phyloP scores from a whole-genome alignment of 495 filamentous ascomycete species.

The Lasiosphaeris hirsuta region DNA sequence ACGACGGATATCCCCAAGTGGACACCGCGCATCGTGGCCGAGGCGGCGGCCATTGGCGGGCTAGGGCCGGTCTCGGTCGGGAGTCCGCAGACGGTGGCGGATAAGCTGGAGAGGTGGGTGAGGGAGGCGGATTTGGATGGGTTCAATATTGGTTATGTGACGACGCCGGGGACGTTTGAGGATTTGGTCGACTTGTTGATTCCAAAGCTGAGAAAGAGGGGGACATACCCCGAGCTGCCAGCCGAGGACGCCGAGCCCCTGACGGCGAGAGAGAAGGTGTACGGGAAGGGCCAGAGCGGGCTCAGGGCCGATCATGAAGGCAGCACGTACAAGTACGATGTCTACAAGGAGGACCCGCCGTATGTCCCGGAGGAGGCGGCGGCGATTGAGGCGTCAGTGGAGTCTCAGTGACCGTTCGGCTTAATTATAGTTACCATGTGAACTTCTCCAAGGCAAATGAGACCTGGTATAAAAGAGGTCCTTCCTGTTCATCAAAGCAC shows the following conservation, averaged over 20 bases:
- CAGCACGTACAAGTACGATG: constrained; percentile 55
- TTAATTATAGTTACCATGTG: too few species aligned
- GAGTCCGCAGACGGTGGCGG: constrained; percentile 55
- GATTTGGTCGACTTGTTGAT: constrained; percentile 45
- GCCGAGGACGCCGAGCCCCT: constrained; percentile 40
- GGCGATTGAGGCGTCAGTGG: background rate
- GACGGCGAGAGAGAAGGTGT: constrained; percentile 59
- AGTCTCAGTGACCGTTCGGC: too few species aligned
- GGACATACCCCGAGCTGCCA: constrained; percentile 33
- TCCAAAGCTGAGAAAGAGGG: constrained; percentile 39
- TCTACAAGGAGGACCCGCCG: constrained; percentile 50
- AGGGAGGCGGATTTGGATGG: constrained; percentile 28
- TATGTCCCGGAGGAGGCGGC: constrained; percentile 15
- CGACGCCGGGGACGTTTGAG: constrained; percentile 44
- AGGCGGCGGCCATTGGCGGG: constrained; percentile 57
- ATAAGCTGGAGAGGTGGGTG: constrained; percentile 40
- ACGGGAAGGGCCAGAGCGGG: constrained; percentile 54
- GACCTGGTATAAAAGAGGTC: too few species aligned
- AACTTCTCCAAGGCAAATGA: too few species aligned
- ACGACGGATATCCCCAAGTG: constrained; percentile 49
- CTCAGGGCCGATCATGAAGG: constrained; percentile 53
- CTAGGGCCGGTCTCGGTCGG: constrained; percentile 53
- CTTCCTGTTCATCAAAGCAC: too few species aligned
- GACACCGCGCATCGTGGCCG: constrained; percentile 53
- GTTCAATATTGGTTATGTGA: constrained; percentile 53